These are phyloP conservation scores for Pseudomassariella vexata DNA, from an alignment of 2,329 filamentous ascomycete species.

Conservation along the genomic window DNA sequence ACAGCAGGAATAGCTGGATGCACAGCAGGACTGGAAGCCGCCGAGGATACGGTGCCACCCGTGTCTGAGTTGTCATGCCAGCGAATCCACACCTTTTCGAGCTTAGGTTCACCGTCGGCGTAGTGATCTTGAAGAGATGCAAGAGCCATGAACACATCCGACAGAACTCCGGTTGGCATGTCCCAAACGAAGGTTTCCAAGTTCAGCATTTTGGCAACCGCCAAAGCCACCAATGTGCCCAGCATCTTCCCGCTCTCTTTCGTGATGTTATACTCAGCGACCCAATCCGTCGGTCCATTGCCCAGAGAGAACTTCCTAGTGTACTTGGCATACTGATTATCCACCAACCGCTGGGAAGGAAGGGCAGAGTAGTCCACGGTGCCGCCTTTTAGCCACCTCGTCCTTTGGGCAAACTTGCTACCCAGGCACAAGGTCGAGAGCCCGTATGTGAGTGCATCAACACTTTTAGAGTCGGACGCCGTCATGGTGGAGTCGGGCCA, in stretches of 20 bases:
- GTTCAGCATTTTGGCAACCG: slow-evolving; percentile 75
- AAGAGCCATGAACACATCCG: slow-evolving; percentile 76
- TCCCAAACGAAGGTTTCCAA: slow-evolving; percentile 83
- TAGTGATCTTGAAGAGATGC: slow-evolving; percentile 61
- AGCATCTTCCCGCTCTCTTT: slow-evolving; percentile 86
- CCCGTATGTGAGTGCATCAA: slow-evolving; percentile 79
- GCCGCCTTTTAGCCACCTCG: slow-evolving; percentile 26
- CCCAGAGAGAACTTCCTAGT: slow-evolving; percentile 78
- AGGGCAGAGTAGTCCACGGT: slow-evolving; percentile 10
- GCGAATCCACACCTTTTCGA: slow-evolving; percentile 72
- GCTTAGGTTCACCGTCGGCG: slow-evolving; percentile 53
- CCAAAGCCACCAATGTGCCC: slow-evolving; percentile 73
- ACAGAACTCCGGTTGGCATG: slow-evolving; percentile 78
- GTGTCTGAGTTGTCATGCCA: slow-evolving; percentile 70
- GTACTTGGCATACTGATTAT: slow-evolving; percentile 71
- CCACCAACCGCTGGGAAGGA: slow-evolving; percentile 20
- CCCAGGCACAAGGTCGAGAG: slow-evolving; percentile 74
- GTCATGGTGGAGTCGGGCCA: slow-evolving; percentile 70
- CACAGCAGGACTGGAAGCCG: slow-evolving; percentile 18
- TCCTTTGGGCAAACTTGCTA: slow-evolving; percentile 35
- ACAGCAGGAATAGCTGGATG: slow-evolving; percentile 17
- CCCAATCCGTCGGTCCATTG: slow-evolving; percentile 75
- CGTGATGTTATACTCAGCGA: slow-evolving; percentile 73
- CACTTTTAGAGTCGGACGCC: slow-evolving; percentile 61
- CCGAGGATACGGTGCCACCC: slow-evolving; percentile 27